Percentiles rank a stretch among this genome's conserved stretches.
These are phyloP conservation scores for Lachnellula arida DNA, from an alignment of 2,329 filamentous ascomycete species.

Conservation along the genomic window DNA sequence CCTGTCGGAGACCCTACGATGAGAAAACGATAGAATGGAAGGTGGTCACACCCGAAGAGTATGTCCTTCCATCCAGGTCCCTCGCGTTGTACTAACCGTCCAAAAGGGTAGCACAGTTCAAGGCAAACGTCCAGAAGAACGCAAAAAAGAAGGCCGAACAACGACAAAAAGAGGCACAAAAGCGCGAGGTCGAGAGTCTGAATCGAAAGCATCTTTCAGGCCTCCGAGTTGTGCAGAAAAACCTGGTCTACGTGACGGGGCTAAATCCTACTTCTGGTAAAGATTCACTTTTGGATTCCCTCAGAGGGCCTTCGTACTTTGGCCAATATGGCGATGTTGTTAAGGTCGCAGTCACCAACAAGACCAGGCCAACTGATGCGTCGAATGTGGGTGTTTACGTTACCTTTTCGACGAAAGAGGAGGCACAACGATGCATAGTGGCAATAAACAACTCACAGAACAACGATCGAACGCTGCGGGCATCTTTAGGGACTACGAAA, in stretches of 20 bases:
- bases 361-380: constrained; percentile 59
- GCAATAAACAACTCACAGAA: constrained; percentile 92
- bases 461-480: constrained; percentile 78
- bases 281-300: constrained; percentile 83
- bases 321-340: constrained; percentile 98
- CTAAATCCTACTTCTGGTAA: constrained; percentile 88
- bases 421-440: constrained; percentile 83
- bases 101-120: constrained; percentile 66
- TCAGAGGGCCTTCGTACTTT: constrained; percentile 90
- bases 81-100: constrained; percentile 9
- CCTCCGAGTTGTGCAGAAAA: constrained; percentile 95
- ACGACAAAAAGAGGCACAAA: constrained; percentile 92
- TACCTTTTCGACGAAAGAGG: constrained; percentile 89
- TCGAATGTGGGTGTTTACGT: constrained; percentile 90
- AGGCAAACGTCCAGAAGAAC: constrained; percentile 77
- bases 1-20: constrained; percentile 90
- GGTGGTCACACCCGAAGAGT: constrained; percentile 93
- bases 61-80: constrained; percentile 36
- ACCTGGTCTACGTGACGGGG: constrained; percentile 95
- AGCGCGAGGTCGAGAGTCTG: constrained; percentile 91
- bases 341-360: constrained; percentile 92
- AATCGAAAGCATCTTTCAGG: constrained; percentile 95
- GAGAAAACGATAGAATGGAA: constrained; percentile 98
- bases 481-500: constrained; percentile 83
- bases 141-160: constrained; percentile 85